Evolutionary conservation across 495 filamentous ascomycete genomes (phyloP).

Genomic region (Penicillium egyptiacum): DNA sequence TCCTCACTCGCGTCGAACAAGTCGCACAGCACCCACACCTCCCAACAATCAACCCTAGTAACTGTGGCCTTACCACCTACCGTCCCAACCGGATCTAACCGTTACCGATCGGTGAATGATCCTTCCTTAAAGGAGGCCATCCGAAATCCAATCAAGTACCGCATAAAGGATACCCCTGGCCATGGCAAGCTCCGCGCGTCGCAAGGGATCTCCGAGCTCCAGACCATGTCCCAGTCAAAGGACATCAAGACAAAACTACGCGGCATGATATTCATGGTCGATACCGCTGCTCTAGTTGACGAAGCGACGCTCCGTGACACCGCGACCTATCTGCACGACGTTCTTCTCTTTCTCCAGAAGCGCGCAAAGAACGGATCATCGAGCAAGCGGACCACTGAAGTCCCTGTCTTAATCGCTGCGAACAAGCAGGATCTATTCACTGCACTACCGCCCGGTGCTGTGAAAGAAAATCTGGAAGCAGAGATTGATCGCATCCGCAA

Average conservation of each 20-base stretch:
- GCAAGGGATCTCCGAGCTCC: slow-evolving; percentile 43
- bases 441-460: slow-evolving; percentile 76
- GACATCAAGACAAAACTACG: slow-evolving; percentile 57
- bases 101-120: slow-evolving; percentile 70
- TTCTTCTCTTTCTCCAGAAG: slow-evolving; percentile 78
- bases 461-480: slow-evolving; percentile 70
- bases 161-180: slow-evolving; percentile 85
- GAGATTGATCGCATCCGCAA: slow-evolving; percentile 80
- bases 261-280: slow-evolving; percentile 84
- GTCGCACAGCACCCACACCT: slow-evolving; percentile 67
- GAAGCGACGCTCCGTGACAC: slow-evolving; percentile 56
- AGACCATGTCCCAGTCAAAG: slow-evolving; percentile 44
- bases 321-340: slow-evolving; percentile 81
- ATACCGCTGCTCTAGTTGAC: slow-evolving; percentile 72
- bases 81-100: slow-evolving; percentile 60
- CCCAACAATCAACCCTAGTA: slow-evolving; percentile 70
- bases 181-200: slow-evolving; percentile 84
- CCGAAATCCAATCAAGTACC: slow-evolving; percentile 73
- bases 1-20: slow-evolving; percentile 34
- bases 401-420: slow-evolving; percentile 80
- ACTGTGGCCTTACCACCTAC: slow-evolving; percentile 69
- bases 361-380: slow-evolving; percentile 55
- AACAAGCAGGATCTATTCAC: slow-evolving; percentile 98
- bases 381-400: slow-evolving; percentile 57
- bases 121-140: slow-evolving; percentile 62